phyloP scores from a whole-genome alignment of 1,284 basidiomycete species.

The Marasmius fiardii region DNA sequence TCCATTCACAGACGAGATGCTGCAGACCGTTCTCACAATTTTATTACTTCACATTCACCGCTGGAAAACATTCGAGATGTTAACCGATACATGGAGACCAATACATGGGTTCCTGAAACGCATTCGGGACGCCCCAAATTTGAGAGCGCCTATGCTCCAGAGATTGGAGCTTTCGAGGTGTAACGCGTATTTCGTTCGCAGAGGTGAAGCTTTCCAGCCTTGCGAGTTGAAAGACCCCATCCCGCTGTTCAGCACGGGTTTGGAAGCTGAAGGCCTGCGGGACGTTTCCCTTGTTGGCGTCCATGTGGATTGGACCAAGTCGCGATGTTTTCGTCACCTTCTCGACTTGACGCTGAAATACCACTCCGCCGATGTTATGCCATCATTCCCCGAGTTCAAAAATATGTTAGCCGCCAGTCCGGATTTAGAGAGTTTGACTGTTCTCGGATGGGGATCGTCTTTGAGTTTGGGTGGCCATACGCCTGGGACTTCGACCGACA shows the following conservation, averaged over 20 bases:
- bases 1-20: conserved; percentile 34
- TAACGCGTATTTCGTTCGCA: conserved; percentile 49
- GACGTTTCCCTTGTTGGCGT: conserved; percentile 47
- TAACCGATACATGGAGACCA: conserved; percentile 55
- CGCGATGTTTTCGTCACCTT: conserved; percentile 33
- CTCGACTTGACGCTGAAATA: conserved; percentile 47
- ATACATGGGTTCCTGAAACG: conserved; percentile 45
- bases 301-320: conserved; percentile 46
- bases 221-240: conserved; percentile 31
- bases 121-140: conserved; percentile 19
- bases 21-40: conserved; percentile 39
- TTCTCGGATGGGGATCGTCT: conserved; percentile 48
- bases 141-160: conserved; percentile 32
- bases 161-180: conserved; percentile 45
- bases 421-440: conserved; percentile 34
- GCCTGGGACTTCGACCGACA: background rate
- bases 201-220: conserved; percentile 41
- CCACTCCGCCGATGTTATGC: conserved; percentile 48
- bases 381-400: conserved; percentile 40
- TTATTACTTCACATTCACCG: conserved; percentile 39
- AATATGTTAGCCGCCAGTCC: conserved; percentile 37
- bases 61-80: conserved; percentile 44
- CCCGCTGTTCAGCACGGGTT: conserved; percentile 36
- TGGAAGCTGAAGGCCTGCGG: conserved; percentile 26
- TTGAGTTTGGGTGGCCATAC: conserved; percentile 18